Conservation (phyloP, 192 early-diverging fungal genomes). For the Radiomyces spectabilis region DNA sequence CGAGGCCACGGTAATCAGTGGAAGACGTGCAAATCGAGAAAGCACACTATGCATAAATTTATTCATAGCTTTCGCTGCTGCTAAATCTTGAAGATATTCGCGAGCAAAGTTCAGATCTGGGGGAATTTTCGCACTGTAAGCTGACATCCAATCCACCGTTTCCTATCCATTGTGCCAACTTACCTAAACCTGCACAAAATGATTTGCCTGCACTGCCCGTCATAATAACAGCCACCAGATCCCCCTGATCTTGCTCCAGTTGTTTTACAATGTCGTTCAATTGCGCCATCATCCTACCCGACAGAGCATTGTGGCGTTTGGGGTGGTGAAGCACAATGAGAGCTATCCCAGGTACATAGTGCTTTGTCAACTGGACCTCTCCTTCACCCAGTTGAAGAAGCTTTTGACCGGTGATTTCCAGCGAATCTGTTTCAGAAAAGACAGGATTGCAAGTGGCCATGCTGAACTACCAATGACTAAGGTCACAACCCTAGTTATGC, state of each 20-base stretch:
- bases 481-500: neutral
- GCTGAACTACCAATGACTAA: neutral
- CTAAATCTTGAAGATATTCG: constrained; percentile 31
- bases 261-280: constrained; percentile 40
- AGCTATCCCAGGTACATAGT: neutral
- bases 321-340: constrained; percentile 37
- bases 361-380: neutral
- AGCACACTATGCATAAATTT: constrained; percentile 57
- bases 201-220: constrained; percentile 31
- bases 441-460: neutral
- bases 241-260: constrained; percentile 25
- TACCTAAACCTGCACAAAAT: constrained; percentile 47
- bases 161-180: neutral
- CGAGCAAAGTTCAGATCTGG: constrained; percentile 46
- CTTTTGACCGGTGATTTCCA: constrained; percentile 41
- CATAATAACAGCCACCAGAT: constrained; percentile 32
- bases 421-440: constrained; percentile 32
- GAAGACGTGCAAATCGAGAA: constrained; percentile 39
- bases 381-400: neutral
- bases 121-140: neutral
- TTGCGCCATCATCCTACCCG: constrained; percentile 59
- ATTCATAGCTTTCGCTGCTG: constrained; percentile 35
- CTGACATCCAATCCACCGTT: neutral
- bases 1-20: constrained; percentile 51
- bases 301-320: constrained; percentile 43